These are phyloP conservation scores for Voacanga thouarsii DNA, from an alignment of 257 asterid genomes.

Conservation along the genomic window DNA sequence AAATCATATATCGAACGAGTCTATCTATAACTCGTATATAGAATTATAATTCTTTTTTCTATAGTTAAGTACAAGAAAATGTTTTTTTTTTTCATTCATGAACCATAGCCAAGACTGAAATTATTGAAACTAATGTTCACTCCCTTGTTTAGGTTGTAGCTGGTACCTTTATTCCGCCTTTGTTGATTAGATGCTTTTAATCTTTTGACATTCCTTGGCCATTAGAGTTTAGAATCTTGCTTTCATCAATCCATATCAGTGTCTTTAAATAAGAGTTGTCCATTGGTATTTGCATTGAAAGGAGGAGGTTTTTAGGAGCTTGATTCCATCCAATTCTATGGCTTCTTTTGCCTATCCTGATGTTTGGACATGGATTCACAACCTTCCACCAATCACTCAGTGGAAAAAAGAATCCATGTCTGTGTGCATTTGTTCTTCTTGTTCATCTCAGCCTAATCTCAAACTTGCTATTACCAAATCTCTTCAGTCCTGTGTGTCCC, in stretches of 20 bases:
- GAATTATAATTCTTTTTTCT: too few species aligned
- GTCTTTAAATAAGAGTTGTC: conserved; percentile 16
- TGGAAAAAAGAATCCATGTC: conserved; percentile 42
- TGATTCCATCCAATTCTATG: conserved; percentile 2
- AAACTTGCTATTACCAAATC: conserved; percentile 50
- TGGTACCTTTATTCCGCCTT: background rate
- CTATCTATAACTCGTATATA: too few species aligned
- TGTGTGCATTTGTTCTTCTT: conserved; percentile 47
- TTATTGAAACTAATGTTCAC: background rate
- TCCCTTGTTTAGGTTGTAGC: background rate
- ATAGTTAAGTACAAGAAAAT: too few species aligned
- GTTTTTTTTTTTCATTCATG: background rate
- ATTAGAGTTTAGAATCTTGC: background rate
- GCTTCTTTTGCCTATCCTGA: conserved; percentile 40
- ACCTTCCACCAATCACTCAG: conserved; percentile 48
- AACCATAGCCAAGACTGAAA: too few species aligned
- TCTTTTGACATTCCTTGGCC: conserved; percentile 8
- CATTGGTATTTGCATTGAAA: background rate
- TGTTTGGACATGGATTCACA: conserved; percentile 58
- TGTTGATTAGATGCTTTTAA: background rate
- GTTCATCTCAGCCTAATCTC: conserved; percentile 54
- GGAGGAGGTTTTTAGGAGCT: background rate
- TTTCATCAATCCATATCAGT: background rate
- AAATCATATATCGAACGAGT: too few species aligned
- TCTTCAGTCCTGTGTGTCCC: conserved; percentile 28